phyloP scores from a whole-genome alignment of 257 asterid species.

The Capsicum chinense region DNA sequence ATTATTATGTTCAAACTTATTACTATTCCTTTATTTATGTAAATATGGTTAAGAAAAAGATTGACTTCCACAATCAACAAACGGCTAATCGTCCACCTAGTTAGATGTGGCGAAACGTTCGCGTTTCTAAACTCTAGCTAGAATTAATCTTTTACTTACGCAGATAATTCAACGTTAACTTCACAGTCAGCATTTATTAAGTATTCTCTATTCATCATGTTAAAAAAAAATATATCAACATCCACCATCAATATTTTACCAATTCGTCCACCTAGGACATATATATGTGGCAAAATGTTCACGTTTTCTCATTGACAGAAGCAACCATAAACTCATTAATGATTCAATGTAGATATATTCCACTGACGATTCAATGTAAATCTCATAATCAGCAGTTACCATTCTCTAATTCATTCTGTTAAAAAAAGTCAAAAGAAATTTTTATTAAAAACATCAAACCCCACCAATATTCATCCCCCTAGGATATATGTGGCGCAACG shows the following conservation, averaged over 20 bases:
- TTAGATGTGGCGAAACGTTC: background rate
- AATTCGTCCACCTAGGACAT: background rate
- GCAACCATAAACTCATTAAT: no score
- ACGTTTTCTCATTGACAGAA: background rate
- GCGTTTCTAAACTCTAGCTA: background rate
- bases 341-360: background rate
- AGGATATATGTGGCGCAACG: background rate
- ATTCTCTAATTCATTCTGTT: background rate
- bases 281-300: constrained; percentile 19
- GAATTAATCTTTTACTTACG: background rate
- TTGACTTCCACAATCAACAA: background rate
- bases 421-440: no score
- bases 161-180: background rate
- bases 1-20: background rate
- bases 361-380: background rate
- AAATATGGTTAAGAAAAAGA: background rate
- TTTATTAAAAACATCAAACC: no score
- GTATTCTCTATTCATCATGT: background rate
- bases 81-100: background rate
- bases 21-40: background rate
- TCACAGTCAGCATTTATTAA: background rate
- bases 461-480: background rate
- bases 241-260: background rate
- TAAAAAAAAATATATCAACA: background rate
- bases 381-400: background rate